These are phyloP conservation scores for Scytalidium lignicola DNA, from an alignment of 2,329 filamentous ascomycete species.

Conservation along the genomic window DNA sequence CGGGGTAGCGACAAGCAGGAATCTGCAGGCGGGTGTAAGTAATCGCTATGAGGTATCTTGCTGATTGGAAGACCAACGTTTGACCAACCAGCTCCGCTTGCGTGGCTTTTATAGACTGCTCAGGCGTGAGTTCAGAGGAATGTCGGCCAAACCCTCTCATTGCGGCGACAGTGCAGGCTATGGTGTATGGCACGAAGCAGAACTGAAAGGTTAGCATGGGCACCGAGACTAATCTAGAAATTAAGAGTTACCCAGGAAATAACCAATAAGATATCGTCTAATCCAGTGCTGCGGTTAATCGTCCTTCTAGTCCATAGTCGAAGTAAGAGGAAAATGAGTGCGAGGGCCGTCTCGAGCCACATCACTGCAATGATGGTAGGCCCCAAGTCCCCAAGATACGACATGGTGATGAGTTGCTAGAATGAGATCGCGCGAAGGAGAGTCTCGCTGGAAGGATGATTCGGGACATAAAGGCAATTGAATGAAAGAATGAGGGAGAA, in stretches of 20 bases:
- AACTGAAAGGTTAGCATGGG: constrained; percentile 1
- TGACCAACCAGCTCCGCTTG: constrained; percentile 12
- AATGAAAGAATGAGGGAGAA: too few species aligned
- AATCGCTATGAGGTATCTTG: neutral
- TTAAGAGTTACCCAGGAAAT: constrained; percentile 1
- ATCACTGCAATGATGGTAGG: constrained; percentile 9
- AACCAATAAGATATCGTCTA: constrained; percentile 10
- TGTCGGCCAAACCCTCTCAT: constrained; percentile 9
- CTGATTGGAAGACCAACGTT: constrained; percentile 4
- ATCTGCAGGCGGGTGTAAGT: constrained; percentile 3
- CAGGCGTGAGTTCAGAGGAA: constrained; percentile 1
- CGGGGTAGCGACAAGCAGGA: constrained; percentile 10
- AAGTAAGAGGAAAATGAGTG: constrained; percentile 7
- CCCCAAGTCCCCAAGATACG: too few species aligned
- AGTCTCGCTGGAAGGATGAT: too few species aligned
- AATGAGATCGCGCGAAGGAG: too few species aligned
- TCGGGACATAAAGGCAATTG: too few species aligned
- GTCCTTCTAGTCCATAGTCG: constrained; percentile 8
- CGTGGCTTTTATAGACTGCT: constrained; percentile 5
- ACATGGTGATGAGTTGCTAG: too few species aligned
- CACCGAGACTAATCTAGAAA: too few species aligned
- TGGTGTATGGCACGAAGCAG: constrained; percentile 8
- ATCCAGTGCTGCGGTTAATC: constrained; percentile 5
- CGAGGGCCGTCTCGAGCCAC: constrained; percentile 10
- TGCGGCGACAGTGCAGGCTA: constrained; percentile 2